Percentiles rank a stretch among this genome's conserved stretches.
These are phyloP conservation scores for Leucogyrophana mollusca DNA, from an alignment of 768 basidiomycete species.

Conservation along the genomic window DNA sequence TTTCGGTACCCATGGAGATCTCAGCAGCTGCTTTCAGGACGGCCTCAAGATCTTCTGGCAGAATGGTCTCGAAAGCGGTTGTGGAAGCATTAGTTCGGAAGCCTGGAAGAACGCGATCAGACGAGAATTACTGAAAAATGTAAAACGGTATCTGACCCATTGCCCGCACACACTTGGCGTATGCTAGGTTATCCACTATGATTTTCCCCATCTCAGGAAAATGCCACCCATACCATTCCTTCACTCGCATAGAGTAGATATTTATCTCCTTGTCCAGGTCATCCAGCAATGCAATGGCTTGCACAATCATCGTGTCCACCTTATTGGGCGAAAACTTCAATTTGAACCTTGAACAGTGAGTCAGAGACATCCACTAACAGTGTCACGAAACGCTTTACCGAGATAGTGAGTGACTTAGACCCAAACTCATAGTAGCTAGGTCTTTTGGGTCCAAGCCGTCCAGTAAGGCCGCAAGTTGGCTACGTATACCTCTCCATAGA, in stretches of 20 bases:
- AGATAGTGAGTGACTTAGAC: slow-evolving; percentile 95
- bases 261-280: slow-evolving; percentile 99
- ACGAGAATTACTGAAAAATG: background rate
- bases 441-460: slow-evolving; percentile 93
- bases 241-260: slow-evolving; percentile 98
- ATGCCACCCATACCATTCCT: slow-evolving; percentile 99
- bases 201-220: slow-evolving; percentile 99
- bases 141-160: slow-evolving; percentile 70
- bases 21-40: slow-evolving; percentile 94
- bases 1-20: slow-evolving; percentile 99
- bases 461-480: slow-evolving; percentile 81
- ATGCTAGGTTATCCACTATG: slow-evolving; percentile 94
- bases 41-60: slow-evolving; percentile 96
- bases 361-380: slow-evolving; percentile 7
- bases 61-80: slow-evolving; percentile 84
- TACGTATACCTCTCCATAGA: slow-evolving; percentile 93
- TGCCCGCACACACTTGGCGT: slow-evolving; percentile 87
- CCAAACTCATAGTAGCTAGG: slow-evolving; percentile 95
- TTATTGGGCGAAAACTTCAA: slow-evolving; percentile 99
- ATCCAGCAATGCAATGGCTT: slow-evolving; percentile 96
- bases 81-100: slow-evolving; percentile 92
- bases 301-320: slow-evolving; percentile 99
- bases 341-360: slow-evolving; percentile 69
- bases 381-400: slow-evolving; percentile 48
- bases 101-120: slow-evolving; percentile 41